A percentile compares a stretch with the other conserved stretches of the same genome.
Evolutionary conservation across 2,329 filamentous ascomycete species (phyloP).

Genomic region (Xylariaceae sp.): DNA sequence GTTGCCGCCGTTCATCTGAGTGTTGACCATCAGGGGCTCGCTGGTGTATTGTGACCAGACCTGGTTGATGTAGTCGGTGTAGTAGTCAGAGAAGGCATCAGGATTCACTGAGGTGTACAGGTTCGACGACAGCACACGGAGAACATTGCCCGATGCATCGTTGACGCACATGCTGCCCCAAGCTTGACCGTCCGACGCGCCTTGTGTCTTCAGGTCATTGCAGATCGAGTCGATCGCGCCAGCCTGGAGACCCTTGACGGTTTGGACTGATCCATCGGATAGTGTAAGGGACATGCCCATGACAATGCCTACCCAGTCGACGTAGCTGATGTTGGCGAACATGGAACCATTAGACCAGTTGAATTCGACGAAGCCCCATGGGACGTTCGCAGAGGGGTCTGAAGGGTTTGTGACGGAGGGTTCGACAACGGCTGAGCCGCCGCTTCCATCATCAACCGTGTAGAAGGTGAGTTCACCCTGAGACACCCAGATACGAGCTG

Average conservation of each 20-base stretch:
- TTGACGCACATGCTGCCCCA: constrained; percentile 46
- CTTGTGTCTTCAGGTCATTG: constrained; percentile 36
- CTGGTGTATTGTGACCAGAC: constrained; percentile 43
- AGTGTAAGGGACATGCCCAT: constrained; percentile 46
- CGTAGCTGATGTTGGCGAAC: constrained; percentile 48
- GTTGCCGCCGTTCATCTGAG: constrained; percentile 37
- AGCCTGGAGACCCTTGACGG: constrained; percentile 37
- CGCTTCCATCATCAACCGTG: constrained; percentile 29
- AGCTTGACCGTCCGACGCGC: constrained; percentile 34
- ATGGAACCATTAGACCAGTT: constrained; percentile 36
- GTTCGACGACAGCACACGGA: constrained; percentile 45
- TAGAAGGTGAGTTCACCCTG: constrained; percentile 39
- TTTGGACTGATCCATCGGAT: constrained; percentile 34
- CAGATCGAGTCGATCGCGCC: constrained; percentile 39
- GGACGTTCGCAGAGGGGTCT: constrained; percentile 41
- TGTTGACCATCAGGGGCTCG: constrained; percentile 40
- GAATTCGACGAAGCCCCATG: constrained; percentile 50
- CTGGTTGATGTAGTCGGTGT: constrained; percentile 41
- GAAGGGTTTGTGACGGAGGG: constrained; percentile 42
- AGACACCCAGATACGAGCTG: constrained; percentile 41
- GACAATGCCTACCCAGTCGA: constrained; percentile 48
- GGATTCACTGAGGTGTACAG: constrained; percentile 36
- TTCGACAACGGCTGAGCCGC: constrained; percentile 40
- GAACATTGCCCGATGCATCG: constrained; percentile 31
- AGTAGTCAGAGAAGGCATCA: constrained; percentile 39